phyloP scores from a whole-genome alignment of 2,329 filamentous ascomycete genomes.

The Triangularia verruculosa region DNA sequence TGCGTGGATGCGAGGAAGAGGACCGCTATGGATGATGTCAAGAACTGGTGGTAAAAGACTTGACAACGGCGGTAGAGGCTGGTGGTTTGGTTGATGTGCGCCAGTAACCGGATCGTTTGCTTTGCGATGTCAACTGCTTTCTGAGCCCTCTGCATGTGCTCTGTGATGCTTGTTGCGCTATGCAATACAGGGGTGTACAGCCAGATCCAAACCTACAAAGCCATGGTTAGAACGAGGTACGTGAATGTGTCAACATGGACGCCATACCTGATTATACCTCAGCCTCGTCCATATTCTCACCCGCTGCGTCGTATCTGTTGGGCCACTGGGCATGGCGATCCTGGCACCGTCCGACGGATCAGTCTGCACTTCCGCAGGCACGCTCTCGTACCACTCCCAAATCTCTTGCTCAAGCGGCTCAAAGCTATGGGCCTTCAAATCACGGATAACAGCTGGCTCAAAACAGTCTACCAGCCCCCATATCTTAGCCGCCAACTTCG shows the following conservation, averaged over 20 bases:
- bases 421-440: conserved; percentile 71
- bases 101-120: conserved; percentile 70
- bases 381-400: conserved; percentile 77
- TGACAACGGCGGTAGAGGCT: conserved; percentile 70
- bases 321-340: conserved; percentile 51
- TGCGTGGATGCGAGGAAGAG: conserved; percentile 75
- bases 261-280: conserved; percentile 69
- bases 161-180: conserved; percentile 76
- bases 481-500: conserved; percentile 77
- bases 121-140: conserved; percentile 72
- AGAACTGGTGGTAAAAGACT: conserved; percentile 77
- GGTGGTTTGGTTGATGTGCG: conserved; percentile 67
- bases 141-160: conserved; percentile 70
- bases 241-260: no score
- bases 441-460: conserved; percentile 57
- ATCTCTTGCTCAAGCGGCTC: conserved; percentile 80
- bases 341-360: conserved; percentile 59
- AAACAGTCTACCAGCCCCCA: conserved; percentile 77
- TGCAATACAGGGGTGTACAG: conserved; percentile 87
- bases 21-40: conserved; percentile 71
- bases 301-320: conserved; percentile 66
- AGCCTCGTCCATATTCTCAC: conserved; percentile 82
- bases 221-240: not conserved
- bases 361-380: conserved; percentile 59
- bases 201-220: conserved; percentile 69